Percentiles rank a stretch among this genome's conserved stretches.
Conservation (phyloP, 2,329 filamentous ascomycete genomes). For the Fusarium algeriense region DNA sequence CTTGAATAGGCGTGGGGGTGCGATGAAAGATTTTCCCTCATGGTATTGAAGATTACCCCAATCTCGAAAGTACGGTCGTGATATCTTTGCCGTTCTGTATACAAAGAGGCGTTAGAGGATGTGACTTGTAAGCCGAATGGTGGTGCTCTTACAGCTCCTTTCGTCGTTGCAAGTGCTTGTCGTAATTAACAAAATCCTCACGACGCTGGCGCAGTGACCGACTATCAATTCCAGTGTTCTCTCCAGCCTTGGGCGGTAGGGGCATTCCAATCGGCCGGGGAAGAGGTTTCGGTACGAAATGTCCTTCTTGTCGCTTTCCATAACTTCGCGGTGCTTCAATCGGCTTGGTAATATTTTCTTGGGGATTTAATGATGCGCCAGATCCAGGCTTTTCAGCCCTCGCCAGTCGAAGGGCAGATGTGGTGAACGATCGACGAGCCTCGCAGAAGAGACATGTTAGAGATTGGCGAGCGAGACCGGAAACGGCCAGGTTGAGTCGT, state of each 20-base stretch:
- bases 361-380: conserved; percentile 54
- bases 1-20: conserved; percentile 86
- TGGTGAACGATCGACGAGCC: conserved; percentile 62
- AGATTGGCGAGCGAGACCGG: conserved; percentile 49
- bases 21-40: conserved; percentile 91
- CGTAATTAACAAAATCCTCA: conserved; percentile 85
- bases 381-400: conserved; percentile 52
- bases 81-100: conserved; percentile 76
- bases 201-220: conserved; percentile 76
- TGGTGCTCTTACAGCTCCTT: conserved; percentile 73
- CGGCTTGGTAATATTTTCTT: conserved; percentile 58
- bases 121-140: background rate
- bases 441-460: conserved; percentile 64
- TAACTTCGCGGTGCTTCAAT: conserved; percentile 71
- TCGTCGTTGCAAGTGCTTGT: conserved; percentile 83
- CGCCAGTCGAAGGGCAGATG: conserved; percentile 54
- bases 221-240: conserved; percentile 83
- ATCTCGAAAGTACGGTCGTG: conserved; percentile 94
- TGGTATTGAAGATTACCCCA: conserved; percentile 87
- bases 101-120: conserved; percentile 12
- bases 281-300: conserved; percentile 71
- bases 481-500: conserved; percentile 49
- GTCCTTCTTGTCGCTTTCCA: conserved; percentile 63
- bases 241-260: conserved; percentile 77
- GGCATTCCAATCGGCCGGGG: conserved; percentile 85